Base-by-base conservation (phyloP, 2,329 filamentous ascomycete species). In the Aureobasidium sp. region DNA sequence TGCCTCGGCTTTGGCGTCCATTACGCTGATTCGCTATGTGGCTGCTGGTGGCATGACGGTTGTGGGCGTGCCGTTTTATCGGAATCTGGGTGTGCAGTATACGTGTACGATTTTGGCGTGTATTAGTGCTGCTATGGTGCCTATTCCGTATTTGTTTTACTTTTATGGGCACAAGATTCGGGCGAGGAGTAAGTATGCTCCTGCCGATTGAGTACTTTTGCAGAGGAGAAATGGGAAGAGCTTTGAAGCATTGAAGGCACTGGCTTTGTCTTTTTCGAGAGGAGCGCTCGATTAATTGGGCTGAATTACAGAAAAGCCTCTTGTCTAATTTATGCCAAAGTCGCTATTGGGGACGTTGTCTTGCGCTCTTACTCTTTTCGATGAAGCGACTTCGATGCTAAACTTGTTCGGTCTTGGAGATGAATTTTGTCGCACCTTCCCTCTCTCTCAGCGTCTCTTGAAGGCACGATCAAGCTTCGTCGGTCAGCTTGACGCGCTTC, bases 1-100 rank as follows among this genome's bases (percentile, higher is more conserved):
- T 0, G 82, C 80, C 1, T 77, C 73, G 3, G 80, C 79, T 0
- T 69, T 82, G 29, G 76, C 77, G 0, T 73, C 70, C 14, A 68
- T 76, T 9, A 74, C 76, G 11, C 62, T 78, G 31, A 72, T 76
- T 14, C 65, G 76, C 15, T 78, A 78, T 49, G 62, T 77, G 7
- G 74, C 71, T 11, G 72, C 75, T 7, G 76, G 76, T 7, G 75
- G 69, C 2, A 77, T 77, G 74, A 72, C 71, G 1, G 67, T 76
- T 1, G 74, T 73, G 2, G 68, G 69, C 2, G 72, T 76, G 2
- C 76, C 75, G 0, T 75, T 76, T 60, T 77, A 76, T 61, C 61
- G 70, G 62, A 75, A 75, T 27, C 52, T 75, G 62, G 74, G 74
- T 0, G 70, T 73, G 5, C 71, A 72, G 34, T 76, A 70, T 34